Base-by-base conservation (phyloP, 2,329 filamentous ascomycete genomes). In the Trichoderma arundinaceum region DNA sequence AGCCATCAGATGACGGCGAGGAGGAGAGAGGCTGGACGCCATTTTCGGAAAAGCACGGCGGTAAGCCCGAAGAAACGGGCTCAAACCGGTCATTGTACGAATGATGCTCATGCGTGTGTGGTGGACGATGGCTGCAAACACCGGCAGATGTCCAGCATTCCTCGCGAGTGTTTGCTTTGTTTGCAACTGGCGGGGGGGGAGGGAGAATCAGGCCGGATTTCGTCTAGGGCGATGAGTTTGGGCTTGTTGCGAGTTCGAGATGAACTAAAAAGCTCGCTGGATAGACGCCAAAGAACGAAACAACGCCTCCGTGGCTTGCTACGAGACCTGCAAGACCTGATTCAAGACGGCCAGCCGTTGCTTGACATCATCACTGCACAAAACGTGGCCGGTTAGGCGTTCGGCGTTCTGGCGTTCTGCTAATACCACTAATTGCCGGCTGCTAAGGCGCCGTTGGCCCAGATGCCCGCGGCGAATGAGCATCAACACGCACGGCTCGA, bases 1-100 rank as follows among this genome's bases (percentile, higher is more conserved):
- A 49, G 7, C 43, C 43, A 59, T 59, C 56, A 49, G 44, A 48
- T 22, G 43, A 39, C 56, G 22, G 41, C 56, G 33, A 46, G 13
- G 28, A 17, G n/a, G 38, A 17, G 13, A 58, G n/a, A 58, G 54
- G 54, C 22, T 54, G 39, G 56, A 4, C 59, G 35, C 59, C 49
- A n/a, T 22, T 13, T 63, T 3, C 28, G 59, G 59, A 53, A 63
- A 53, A 22, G 59, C 7, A 32, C 59, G 49, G 59, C 49, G 59
- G 59, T 3, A 13, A 46, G 32, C 8, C 48, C 59, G 48, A 53
- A 43, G 38, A 53, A 44, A 17, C 22, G 22, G 22, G 22, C 22
- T 28, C n/a, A 9, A 38, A 19, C 39, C 33, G 12, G 51, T 12
- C 17, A 4, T n/a, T 51, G 48, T 51, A 2, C 22, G 22, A 28